Percentiles rank a stretch among this genome's conserved stretches.
phyloP scores from a whole-genome alignment of 257 asterid species.

The Sherardia arvensis region DNA sequence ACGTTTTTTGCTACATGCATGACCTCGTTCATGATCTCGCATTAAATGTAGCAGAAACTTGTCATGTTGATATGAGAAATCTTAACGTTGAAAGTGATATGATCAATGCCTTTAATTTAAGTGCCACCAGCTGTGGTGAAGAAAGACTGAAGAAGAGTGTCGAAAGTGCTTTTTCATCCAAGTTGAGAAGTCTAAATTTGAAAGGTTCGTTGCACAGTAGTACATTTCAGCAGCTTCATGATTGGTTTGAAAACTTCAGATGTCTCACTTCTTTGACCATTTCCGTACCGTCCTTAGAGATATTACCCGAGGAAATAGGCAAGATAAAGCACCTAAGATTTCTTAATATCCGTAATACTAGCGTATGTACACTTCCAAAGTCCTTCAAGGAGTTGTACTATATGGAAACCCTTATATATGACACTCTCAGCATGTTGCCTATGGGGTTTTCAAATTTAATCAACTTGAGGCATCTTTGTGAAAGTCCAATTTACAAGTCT shows the following conservation, averaged over 20 bases:
- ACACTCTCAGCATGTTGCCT: background rate
- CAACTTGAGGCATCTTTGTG: constrained; percentile 14
- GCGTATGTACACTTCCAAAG: background rate
- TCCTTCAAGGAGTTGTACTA: constrained; percentile 10
- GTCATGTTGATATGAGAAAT: background rate
- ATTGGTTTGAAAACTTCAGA: background rate
- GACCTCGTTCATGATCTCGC: constrained; percentile 29
- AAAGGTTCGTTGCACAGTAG: background rate
- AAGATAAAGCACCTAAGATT: constrained; percentile 10
- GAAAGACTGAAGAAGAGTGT: background rate
- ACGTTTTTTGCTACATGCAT: constrained; percentile 21
- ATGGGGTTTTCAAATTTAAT: constrained; percentile 2
- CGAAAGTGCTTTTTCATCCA: background rate
- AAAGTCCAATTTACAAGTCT: too few species aligned
- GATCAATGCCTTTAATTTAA: background rate
- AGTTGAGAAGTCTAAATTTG: constrained; percentile 2
- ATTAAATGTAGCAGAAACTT: background rate
- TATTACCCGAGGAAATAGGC: constrained; percentile 10
- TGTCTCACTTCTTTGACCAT: constrained; percentile 7
- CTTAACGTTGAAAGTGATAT: background rate
- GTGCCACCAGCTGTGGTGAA: background rate
- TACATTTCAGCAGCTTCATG: too few species aligned
- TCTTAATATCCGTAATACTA: constrained; percentile 1
- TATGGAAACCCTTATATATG: constrained; percentile 15
- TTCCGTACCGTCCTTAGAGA: background rate